Percentiles rank a stretch among this genome's conserved stretches.
Conservation (phyloP, 2,329 filamentous ascomycete genomes). For the Arthrinium puccinioides region DNA sequence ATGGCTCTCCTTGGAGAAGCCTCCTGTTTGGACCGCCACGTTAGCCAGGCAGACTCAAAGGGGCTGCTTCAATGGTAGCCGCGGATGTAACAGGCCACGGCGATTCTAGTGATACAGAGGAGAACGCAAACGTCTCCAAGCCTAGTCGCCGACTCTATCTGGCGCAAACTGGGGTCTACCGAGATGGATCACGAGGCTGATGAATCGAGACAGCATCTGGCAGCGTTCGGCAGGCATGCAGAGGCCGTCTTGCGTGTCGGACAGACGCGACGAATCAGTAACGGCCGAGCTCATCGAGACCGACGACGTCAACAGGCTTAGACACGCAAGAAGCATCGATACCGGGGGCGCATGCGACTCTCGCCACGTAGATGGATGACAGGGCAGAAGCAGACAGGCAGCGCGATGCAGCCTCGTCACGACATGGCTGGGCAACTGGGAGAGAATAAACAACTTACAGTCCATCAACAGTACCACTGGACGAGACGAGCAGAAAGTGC, state of each 20-base stretch:
- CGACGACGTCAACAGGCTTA: constrained; percentile 15
- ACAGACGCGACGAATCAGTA: constrained; percentile 16
- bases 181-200: constrained; percentile 11
- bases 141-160: constrained; percentile 23
- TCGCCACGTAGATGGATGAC: too few species aligned
- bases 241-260: constrained; percentile 10
- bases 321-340: constrained; percentile 16
- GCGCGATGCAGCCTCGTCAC: constrained; percentile 17
- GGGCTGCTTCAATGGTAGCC: too few species aligned
- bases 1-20: constrained; percentile 55
- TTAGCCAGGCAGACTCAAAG: too few species aligned
- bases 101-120: constrained; percentile 24
- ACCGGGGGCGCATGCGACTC: constrained; percentile 19
- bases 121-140: constrained; percentile 26
- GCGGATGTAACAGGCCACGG: too few species aligned
- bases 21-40: constrained; percentile 45
- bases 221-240: constrained; percentile 11
- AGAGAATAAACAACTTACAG: constrained; percentile 20
- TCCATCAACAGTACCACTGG: constrained; percentile 21
- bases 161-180: constrained; percentile 25
- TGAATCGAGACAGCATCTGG: constrained; percentile 32
- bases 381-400: too few species aligned
- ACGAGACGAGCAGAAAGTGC: constrained; percentile 4
- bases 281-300: constrained; percentile 16
- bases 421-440: constrained; percentile 11